Evolutionary conservation across 768 basidiomycete species (phyloP).

Genomic region (Mrakia blollopis): DNA sequence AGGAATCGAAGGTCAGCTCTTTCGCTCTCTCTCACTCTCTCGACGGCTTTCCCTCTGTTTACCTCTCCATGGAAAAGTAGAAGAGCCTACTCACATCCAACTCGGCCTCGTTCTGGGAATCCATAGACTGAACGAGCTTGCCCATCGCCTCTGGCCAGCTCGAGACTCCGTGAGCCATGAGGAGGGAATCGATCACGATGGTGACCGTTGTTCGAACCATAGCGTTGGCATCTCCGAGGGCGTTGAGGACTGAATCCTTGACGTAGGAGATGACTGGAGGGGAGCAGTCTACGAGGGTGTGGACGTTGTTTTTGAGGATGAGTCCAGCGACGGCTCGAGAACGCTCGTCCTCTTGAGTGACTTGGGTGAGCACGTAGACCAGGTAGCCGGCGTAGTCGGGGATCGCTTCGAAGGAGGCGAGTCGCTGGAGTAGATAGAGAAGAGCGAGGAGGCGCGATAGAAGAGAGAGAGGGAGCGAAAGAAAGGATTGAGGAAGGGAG

Average conservation of each 20-base stretch:
- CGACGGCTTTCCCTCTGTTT: too few relatives aligned
- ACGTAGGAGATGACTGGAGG: slow-evolving; percentile 59
- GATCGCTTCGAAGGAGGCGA: slow-evolving; percentile 57
- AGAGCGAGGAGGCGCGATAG: not conserved
- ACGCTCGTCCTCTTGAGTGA: slow-evolving; percentile 74
- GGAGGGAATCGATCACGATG: slow-evolving; percentile 83
- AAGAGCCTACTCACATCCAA: slow-evolving; percentile 70
- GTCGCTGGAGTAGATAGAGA: slow-evolving; percentile 38
- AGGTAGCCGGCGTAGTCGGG: slow-evolving; percentile 96
- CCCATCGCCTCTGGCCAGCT: slow-evolving; percentile 95
- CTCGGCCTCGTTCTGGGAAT: slow-evolving; percentile 64
- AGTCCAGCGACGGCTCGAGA: slow-evolving; percentile 95
- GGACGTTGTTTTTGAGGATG: slow-evolving; percentile 91
- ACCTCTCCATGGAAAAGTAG: too few relatives aligned
- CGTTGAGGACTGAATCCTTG: slow-evolving; percentile 41
- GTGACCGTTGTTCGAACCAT: slow-evolving; percentile 93
- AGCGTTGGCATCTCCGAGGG: slow-evolving; percentile 63
- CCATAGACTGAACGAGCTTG: slow-evolving; percentile 72
- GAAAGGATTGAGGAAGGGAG: not conserved
- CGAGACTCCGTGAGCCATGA: slow-evolving; percentile 78
- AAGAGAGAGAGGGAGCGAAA: not conserved
- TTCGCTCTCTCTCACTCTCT: not conserved
- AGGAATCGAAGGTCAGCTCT: not conserved
- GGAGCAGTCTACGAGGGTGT: slow-evolving; percentile 60
- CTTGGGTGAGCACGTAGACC: slow-evolving; percentile 76